These are phyloP conservation scores for Camelina sativa DNA, from an alignment of 345 rosid species.

Conservation along the genomic window DNA sequence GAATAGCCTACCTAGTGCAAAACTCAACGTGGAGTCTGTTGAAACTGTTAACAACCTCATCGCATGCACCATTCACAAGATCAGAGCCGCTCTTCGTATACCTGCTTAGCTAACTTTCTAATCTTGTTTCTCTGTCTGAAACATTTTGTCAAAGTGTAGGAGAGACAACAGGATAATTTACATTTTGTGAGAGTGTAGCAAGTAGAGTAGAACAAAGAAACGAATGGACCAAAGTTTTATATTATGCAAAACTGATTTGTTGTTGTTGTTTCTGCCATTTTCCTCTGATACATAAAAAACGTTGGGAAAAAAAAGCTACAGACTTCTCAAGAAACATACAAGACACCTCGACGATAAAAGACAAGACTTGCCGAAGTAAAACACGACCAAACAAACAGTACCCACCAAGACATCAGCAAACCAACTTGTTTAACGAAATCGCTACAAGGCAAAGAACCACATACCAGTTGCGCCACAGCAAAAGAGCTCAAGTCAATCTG, in stretches of 20 bases:
- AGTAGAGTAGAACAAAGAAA: conserved; percentile 30
- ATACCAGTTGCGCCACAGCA: conserved; percentile 46
- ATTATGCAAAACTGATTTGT: conserved; percentile 39
- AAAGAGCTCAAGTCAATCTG: conserved; percentile 58
- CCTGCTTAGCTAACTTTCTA: conserved; percentile 19
- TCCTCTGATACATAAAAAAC: conserved; percentile 20
- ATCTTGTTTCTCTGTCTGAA: background rate
- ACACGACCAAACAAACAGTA: conserved; percentile 67
- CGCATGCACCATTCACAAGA: conserved; percentile 61
- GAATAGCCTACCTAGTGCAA: conserved; percentile 51
- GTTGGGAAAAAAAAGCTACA: conserved; percentile 1
- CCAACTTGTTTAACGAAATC: conserved; percentile 55
- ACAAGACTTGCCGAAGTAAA: conserved; percentile 64
- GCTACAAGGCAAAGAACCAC: conserved; percentile 63
- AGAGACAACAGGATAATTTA: background rate
- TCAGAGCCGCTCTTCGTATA: conserved; percentile 53
- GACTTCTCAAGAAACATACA: conserved; percentile 64
- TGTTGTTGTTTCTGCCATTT: conserved; percentile 7
- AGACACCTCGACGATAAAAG: conserved; percentile 67
- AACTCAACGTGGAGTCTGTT: conserved; percentile 58
- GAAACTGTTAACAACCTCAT: conserved; percentile 67
- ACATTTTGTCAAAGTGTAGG: conserved; percentile 24
- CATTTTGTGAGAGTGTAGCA: background rate
- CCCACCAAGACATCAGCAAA: conserved; percentile 93
- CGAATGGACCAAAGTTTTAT: conserved; percentile 28